phyloP scores from a whole-genome alignment of 495 filamentous ascomycete genomes.

The Geopyxis carbonaria region DNA sequence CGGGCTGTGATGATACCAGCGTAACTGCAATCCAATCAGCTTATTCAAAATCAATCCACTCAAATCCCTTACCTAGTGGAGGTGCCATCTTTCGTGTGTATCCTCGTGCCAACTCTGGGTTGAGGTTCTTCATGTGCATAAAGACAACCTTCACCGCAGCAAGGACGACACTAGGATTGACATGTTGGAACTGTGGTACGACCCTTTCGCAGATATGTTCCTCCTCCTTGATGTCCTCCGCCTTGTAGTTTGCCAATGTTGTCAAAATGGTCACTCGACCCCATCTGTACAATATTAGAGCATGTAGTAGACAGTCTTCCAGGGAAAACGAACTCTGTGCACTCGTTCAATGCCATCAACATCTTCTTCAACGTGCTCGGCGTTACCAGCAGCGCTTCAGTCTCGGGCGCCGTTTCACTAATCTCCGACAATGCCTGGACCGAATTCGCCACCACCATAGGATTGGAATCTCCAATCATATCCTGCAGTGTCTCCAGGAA shows the following conservation, averaged over 20 bases:
- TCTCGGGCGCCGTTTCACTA: conserved; percentile 75
- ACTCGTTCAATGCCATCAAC: conserved; percentile 93
- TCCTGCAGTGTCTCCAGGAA: conserved; percentile 94
- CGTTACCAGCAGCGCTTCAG: conserved; percentile 65
- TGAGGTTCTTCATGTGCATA: conserved; percentile 79
- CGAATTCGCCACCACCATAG: conserved; percentile 96
- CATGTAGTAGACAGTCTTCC: neutral
- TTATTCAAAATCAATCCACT: too few relatives aligned
- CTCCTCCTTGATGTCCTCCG: conserved; percentile 77
- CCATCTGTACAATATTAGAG: conserved; percentile 36
- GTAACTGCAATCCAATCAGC: conserved; percentile 46
- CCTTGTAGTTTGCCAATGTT: conserved; percentile 74
- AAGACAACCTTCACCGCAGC: conserved; percentile 97
- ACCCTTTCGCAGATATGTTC: conserved; percentile 98
- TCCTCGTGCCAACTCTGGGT: conserved; percentile 53
- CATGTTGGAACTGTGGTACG: conserved; percentile 93
- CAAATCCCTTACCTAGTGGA: conserved; percentile 54
- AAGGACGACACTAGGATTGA: conserved; percentile 89
- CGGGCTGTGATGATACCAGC: conserved; percentile 82
- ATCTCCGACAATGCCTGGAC: conserved; percentile 92
- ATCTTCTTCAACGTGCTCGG: conserved; percentile 75
- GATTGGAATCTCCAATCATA: conserved; percentile 91
- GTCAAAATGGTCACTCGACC: conserved; percentile 88
- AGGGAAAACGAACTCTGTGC: conserved; percentile 46
- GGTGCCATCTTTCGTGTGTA: conserved; percentile 98